These are phyloP conservation scores for Kluyveromyces lactis DNA, from an alignment of 805 yeast genomes.

Conservation along the genomic window DNA sequence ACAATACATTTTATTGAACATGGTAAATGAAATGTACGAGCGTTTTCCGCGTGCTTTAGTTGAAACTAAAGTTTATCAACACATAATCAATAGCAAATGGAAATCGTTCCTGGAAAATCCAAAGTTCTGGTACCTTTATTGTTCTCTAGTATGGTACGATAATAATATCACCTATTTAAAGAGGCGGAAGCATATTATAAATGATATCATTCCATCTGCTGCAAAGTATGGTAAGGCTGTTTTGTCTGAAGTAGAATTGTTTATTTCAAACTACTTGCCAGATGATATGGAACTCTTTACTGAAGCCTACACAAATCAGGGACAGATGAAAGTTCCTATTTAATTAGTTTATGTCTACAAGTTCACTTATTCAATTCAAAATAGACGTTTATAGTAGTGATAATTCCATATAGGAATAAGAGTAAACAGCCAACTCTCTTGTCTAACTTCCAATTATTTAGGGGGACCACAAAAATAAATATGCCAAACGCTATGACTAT, in stretches of 20 bases:
- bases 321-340: too few relatives aligned
- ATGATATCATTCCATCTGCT: slow-evolving; percentile 16
- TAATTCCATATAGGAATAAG: slow-evolving; percentile 13
- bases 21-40: slow-evolving; percentile 18
- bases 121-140: slow-evolving; percentile 23
- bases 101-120: slow-evolving; percentile 16
- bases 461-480: slow-evolving; percentile 35
- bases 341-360: neutral
- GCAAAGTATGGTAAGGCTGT: slow-evolving; percentile 5
- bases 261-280: slow-evolving; percentile 21
- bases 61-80: slow-evolving; percentile 17
- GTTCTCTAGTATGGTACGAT: slow-evolving; percentile 21
- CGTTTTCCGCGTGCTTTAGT: slow-evolving; percentile 16
- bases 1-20: slow-evolving; percentile 14
- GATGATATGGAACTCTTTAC: slow-evolving; percentile 21
- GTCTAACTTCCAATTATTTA: slow-evolving; percentile 39
- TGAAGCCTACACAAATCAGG: slow-evolving; percentile 6
- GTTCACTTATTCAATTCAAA: slow-evolving; percentile 8
- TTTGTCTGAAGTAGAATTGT: slow-evolving; percentile 8
- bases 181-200: slow-evolving; percentile 17
- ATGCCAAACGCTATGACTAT: slow-evolving; percentile 33
- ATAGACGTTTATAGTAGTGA: slow-evolving; percentile 16
- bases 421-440: slow-evolving; percentile 32
- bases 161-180: slow-evolving; percentile 18
- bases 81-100: slow-evolving; percentile 13